phyloP scores from a whole-genome alignment of 306 rosid genomes.

The Quercus mongolica region DNA sequence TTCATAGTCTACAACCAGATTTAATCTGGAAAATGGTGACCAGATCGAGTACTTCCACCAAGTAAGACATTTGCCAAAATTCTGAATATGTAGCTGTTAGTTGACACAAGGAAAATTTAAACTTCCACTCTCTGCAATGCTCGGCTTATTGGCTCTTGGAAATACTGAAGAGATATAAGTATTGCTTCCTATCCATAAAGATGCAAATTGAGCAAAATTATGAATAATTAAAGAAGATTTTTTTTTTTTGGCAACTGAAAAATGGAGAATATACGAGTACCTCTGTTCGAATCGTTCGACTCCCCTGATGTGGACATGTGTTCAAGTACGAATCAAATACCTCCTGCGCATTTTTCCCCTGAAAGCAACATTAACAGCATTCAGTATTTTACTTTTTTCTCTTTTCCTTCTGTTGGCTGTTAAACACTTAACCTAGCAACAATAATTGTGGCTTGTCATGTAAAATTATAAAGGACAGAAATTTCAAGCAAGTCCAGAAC shows the following conservation, averaged over 20 bases:
- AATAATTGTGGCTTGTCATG: background rate
- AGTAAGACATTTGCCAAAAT: background rate
- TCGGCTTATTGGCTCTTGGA: slow-evolving; percentile 79
- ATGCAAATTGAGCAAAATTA: slow-evolving; percentile 12
- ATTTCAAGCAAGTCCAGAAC: background rate
- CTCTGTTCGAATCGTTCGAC: slow-evolving; percentile 98
- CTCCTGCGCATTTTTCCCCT: slow-evolving; percentile 61
- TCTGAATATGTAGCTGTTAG: background rate
- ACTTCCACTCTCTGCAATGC: slow-evolving; percentile 43
- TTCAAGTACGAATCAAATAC: slow-evolving; percentile 66
- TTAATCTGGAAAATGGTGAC: background rate
- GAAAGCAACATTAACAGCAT: slow-evolving; percentile 9
- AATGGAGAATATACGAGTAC: slow-evolving; percentile 29
- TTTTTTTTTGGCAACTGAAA: background rate
- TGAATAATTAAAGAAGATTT: background rate
- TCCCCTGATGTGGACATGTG: slow-evolving; percentile 93
- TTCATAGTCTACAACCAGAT: background rate
- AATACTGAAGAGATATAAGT: slow-evolving; percentile 84
- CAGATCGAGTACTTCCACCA: background rate
- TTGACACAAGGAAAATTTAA: slow-evolving; percentile 4
- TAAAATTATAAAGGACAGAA: background rate
- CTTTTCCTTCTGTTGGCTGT: background rate
- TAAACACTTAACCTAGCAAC: background rate
- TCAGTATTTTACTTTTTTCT: background rate
- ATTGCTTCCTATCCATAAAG: slow-evolving; percentile 71